Evolutionary conservation across 139 green algal species (phyloP).

Genomic region (Tetradesmus lagerheimii): DNA sequence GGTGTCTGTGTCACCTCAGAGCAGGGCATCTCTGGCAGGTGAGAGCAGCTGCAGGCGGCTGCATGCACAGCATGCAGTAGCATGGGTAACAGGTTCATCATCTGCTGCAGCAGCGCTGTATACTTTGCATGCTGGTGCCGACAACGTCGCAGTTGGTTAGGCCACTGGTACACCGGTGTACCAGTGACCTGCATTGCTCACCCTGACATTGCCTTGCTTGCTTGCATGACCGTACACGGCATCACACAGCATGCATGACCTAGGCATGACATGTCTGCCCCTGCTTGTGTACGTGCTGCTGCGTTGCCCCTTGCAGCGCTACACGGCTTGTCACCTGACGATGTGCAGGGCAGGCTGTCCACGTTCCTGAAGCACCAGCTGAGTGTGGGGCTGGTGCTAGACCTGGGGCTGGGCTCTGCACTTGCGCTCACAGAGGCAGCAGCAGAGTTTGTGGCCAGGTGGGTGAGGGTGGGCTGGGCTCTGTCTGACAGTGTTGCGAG

Average conservation of each 20-base stretch:
- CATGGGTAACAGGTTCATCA: neutral
- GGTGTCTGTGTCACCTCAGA: constrained; percentile 90
- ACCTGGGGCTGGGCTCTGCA: constrained; percentile 74
- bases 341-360: constrained; percentile 28
- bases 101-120: neutral
- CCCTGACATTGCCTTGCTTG: too few relatives aligned
- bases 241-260: too few relatives aligned
- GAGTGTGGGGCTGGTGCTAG: constrained; percentile 75
- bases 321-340: constrained; percentile 23
- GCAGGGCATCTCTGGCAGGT: constrained; percentile 79
- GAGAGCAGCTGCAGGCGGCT: neutral
- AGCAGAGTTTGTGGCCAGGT: constrained; percentile 85
- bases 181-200: too few relatives aligned
- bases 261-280: too few relatives aligned
- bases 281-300: neutral
- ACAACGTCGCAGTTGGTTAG: too few relatives aligned
- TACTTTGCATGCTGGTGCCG: too few relatives aligned
- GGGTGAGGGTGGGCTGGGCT: too few relatives aligned
- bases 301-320: neutral
- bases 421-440: constrained; percentile 87
- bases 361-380: constrained; percentile 31
- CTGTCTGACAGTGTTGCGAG: too few relatives aligned
- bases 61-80: neutral
- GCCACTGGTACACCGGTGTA: too few relatives aligned
- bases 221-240: too few relatives aligned